Percentiles rank a stretch among this genome's conserved stretches.
Evolutionary conservation across 768 basidiomycete species (phyloP).

Genomic region (Agrocybe praecox): DNA sequence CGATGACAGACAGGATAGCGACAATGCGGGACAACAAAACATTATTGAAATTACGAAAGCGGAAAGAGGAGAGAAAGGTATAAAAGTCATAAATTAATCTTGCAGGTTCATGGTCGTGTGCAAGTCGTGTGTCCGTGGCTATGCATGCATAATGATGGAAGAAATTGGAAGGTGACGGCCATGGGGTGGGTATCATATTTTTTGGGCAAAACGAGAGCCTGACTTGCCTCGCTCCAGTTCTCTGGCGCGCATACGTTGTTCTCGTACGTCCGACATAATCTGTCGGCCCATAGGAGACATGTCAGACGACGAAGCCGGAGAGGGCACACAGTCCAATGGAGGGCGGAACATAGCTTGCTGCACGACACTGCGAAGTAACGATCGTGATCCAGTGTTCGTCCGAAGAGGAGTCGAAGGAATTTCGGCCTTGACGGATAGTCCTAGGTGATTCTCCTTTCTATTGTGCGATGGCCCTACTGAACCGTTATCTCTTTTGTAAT

Average conservation of each 20-base stretch:
- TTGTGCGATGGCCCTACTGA: conserved; percentile 1
- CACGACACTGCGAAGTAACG: conserved; percentile 39
- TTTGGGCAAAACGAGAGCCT: conserved; percentile 7
- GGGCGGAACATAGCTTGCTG: conserved; percentile 49
- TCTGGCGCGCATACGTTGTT: conserved; percentile 42
- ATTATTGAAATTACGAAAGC: neutral
- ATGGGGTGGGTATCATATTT: conserved; percentile 2
- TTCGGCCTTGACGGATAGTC: conserved; percentile 34
- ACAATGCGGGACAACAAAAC: conserved; percentile 4
- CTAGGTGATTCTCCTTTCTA: conserved; percentile 44
- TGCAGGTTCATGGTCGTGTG: conserved; percentile 1
- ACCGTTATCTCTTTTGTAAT: conserved; percentile 4
- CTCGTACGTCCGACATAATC: conserved; percentile 68
- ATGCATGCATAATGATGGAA: too few relatives aligned
- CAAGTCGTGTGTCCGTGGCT: conserved; percentile 4
- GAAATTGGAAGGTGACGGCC: neutral
- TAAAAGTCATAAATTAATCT: conserved; percentile 6
- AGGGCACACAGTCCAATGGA: conserved; percentile 47
- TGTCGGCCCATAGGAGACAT: conserved; percentile 68
- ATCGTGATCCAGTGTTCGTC: conserved; percentile 33
- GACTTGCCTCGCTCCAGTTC: conserved; percentile 33
- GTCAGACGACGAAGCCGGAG: conserved; percentile 73
- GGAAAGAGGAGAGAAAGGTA: neutral
- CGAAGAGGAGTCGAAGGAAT: conserved; percentile 51
- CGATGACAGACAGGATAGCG: neutral